Conservation (phyloP, 2,329 filamentous ascomycete genomes). For the Tothia fuscella region DNA sequence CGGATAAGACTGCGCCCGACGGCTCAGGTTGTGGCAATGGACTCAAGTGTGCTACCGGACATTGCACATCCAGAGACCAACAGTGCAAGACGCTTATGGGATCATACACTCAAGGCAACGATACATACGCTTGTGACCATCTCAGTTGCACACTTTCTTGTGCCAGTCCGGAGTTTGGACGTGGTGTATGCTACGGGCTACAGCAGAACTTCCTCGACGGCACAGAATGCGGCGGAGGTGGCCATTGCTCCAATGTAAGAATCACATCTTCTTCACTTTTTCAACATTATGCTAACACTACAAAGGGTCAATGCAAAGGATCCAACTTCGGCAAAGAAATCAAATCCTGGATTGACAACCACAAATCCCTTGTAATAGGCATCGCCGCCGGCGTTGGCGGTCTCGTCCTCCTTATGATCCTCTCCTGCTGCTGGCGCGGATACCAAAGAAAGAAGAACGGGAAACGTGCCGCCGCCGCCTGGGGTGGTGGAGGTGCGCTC, state of each 20-base stretch:
- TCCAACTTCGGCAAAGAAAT: slow-evolving; percentile 59
- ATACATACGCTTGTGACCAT: slow-evolving; percentile 67
- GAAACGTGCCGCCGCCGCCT: background rate
- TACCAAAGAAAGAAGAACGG: background rate
- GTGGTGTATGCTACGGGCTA: slow-evolving; percentile 58
- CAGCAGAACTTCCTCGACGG: slow-evolving; percentile 92
- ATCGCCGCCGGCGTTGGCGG: slow-evolving; percentile 60
- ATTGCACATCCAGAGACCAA: slow-evolving; percentile 82
- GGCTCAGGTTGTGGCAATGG: slow-evolving; percentile 59
- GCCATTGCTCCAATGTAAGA: slow-evolving; percentile 58
- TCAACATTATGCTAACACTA: slow-evolving; percentile 1
- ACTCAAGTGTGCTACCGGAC: slow-evolving; percentile 75
- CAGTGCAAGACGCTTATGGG: slow-evolving; percentile 84
- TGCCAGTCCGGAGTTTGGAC: slow-evolving; percentile 53
- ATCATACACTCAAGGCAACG: slow-evolving; percentile 56
- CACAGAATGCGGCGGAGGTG: slow-evolving; percentile 70
- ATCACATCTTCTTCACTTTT: too few species aligned
- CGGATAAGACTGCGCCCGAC: slow-evolving; percentile 56
- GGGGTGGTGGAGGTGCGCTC: background rate
- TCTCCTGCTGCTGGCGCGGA: slow-evolving; percentile 47
- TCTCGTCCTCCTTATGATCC: slow-evolving; percentile 56
- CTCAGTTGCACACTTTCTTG: slow-evolving; percentile 68
- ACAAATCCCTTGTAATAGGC: slow-evolving; percentile 75
- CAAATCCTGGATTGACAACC: slow-evolving; percentile 59
- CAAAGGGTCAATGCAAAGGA: slow-evolving; percentile 60